These are phyloP conservation scores for Verticillium klebahnii DNA, from an alignment of 2,329 filamentous ascomycete species.

Conservation along the genomic window DNA sequence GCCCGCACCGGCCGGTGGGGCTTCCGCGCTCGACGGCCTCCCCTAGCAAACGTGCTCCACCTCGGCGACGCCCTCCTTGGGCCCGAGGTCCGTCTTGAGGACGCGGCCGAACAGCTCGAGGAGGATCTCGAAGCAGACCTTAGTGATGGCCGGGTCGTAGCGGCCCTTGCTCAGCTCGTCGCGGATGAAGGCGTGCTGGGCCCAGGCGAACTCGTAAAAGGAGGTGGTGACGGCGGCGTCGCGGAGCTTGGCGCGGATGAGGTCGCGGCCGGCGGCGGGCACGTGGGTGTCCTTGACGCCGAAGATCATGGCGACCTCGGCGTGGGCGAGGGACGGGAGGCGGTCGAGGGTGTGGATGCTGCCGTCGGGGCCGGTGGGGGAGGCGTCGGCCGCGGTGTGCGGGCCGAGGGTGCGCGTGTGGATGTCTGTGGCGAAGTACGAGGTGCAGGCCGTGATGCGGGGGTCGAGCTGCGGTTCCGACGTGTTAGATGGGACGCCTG, in stretches of 20 bases:
- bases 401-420: slow-evolving; percentile 74
- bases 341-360: slow-evolving; percentile 49
- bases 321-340: slow-evolving; percentile 67
- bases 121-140: slow-evolving; percentile 87
- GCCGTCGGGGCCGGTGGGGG: slow-evolving; percentile 26
- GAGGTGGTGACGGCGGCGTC: slow-evolving; percentile 70
- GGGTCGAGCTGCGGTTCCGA: slow-evolving; percentile 54
- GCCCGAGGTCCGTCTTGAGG: slow-evolving; percentile 74
- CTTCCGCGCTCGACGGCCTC: background rate
- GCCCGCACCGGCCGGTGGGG: no score
- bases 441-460: slow-evolving; percentile 70
- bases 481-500: background rate
- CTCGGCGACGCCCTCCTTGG: slow-evolving; percentile 55
- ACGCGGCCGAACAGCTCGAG: slow-evolving; percentile 78
- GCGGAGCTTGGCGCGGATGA: slow-evolving; percentile 78
- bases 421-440: slow-evolving; percentile 92
- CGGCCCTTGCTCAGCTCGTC: slow-evolving; percentile 92
- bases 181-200: slow-evolving; percentile 90
- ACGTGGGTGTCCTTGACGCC: slow-evolving; percentile 90
- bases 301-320: slow-evolving; percentile 84
- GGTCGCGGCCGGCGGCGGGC: slow-evolving; percentile 72
- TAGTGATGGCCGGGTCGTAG: slow-evolving; percentile 82
- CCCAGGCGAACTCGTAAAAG: slow-evolving; percentile 89
- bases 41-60: slow-evolving; percentile 70
- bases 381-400: slow-evolving; percentile 41